Evolutionary conservation across 2,329 filamentous ascomycete genomes (phyloP).

Genomic region (Cladosporium cucumerinum): DNA sequence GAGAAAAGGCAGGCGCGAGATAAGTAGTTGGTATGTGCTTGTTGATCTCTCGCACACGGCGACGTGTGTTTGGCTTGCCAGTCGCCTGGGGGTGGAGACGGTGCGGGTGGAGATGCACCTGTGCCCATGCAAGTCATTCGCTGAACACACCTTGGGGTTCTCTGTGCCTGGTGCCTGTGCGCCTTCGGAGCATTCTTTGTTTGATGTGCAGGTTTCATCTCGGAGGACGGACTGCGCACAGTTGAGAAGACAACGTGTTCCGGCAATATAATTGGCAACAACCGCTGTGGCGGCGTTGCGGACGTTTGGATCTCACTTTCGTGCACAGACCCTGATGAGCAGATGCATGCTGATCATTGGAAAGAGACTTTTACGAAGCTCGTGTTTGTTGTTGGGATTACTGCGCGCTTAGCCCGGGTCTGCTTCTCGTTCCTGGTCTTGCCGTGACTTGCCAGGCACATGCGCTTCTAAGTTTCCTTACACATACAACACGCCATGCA

Average conservation of each 20-base stretch:
- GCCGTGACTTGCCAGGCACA: neutral
- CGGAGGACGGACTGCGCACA: neutral
- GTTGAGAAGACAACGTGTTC: conserved; percentile 9
- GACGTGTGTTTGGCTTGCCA: neutral
- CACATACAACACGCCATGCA: neutral
- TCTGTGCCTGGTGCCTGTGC: neutral
- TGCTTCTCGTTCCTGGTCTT: neutral
- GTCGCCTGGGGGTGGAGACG: neutral
- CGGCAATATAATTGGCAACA: neutral
- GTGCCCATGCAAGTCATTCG: conserved; percentile 14
- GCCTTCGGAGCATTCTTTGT: neutral
- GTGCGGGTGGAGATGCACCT: neutral
- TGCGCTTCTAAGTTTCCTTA: neutral
- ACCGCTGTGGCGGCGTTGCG: neutral
- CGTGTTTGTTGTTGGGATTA: conserved; percentile 6
- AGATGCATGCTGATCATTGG: neutral
- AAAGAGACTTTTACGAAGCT: neutral
- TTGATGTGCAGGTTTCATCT: conserved; percentile 8
- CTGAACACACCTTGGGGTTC: too few species aligned
- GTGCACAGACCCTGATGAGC: conserved; percentile 8
- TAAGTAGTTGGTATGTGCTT: conserved; percentile 2
- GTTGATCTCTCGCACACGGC: conserved; percentile 7
- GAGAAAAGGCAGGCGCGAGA: conserved; percentile 4
- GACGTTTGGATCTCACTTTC: neutral
- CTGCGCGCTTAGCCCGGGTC: neutral